Base-by-base conservation (phyloP, 2,329 filamentous ascomycete species). In the Penicillium frequentans region DNA sequence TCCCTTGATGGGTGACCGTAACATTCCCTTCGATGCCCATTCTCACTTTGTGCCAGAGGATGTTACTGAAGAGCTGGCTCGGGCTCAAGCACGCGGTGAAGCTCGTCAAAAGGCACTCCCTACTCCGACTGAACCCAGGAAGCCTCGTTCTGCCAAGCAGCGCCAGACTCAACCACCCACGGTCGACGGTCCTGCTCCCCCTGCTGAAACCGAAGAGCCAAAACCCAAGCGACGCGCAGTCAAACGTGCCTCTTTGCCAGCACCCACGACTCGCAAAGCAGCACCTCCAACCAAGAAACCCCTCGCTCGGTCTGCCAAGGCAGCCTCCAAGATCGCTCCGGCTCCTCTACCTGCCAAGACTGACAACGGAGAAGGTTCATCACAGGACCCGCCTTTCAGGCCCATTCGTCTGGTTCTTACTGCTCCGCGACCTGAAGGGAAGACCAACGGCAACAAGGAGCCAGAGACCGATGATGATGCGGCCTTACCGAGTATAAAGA, bases 1-100 rank as follows among this genome's bases (percentile, higher is more conserved):
- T 9, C 64, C 64, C 2, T 52, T 62, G n/a, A 39, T 67, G 23
- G 64, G 64, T 13, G 56, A 59, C 29, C 62, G 63, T 7, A 67
- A 67, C 45, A 45, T 61, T 13, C 64, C 64, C 6, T 54, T 54
- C 13, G 53, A 49, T 8, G 27, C 13, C 1, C 19, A 24, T 10
- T 35, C 42, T 3, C 37, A 54, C 1, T 65, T 64, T 39, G 13
- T 31, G 21, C 35, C 31, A 19, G 60, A 67, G 24, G 53, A 64
- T 16, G 54, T 64, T 8, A 29, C 46, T 3, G 57, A 58, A 45
- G 61, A 63, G 27, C 31, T 51, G 39, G 58, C 57, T 21, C 53
- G 46, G 10, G 48, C 42, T 13, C 33, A 58, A 23, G 47, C 46
- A 8, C 55, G 50, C n/a, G 33, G 49, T 19, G 49, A 57, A 27